Percentiles rank a stretch among this genome's conserved stretches.
Evolutionary conservation across 805 yeast genomes (phyloP).

Genomic region (Pichia scutulata): DNA sequence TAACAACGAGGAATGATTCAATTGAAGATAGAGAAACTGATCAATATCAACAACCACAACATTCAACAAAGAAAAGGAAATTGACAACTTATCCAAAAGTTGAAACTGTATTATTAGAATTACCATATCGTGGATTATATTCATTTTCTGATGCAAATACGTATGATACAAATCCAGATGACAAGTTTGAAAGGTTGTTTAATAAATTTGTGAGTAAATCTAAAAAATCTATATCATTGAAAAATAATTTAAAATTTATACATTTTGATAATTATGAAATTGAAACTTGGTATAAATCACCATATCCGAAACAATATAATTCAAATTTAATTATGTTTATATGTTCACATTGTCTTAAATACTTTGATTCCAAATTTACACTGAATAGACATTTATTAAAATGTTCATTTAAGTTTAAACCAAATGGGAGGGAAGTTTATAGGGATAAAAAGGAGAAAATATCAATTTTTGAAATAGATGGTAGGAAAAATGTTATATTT

Average conservation of each 20-base stretch:
- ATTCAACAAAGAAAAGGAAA: not conserved
- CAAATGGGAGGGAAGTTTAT: conserved; percentile 91
- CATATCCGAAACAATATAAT: conserved; percentile 84
- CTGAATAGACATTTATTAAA: conserved; percentile 65
- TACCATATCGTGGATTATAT: conserved; percentile 64
- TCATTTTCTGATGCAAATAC: conserved; percentile 53
- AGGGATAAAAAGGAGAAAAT: conserved; percentile 49
- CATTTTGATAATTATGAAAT: conserved; percentile 69
- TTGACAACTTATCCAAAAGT: conserved; percentile 15
- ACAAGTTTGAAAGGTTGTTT: conserved; percentile 29
- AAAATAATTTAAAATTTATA: conserved; percentile 9
- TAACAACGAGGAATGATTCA: not conserved
- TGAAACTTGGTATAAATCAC: conserved; percentile 88
- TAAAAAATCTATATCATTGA: conserved; percentile 19
- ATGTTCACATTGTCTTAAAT: conserved; percentile 80
- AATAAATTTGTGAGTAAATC: conserved; percentile 34
- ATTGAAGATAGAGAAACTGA: not conserved
- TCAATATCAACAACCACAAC: not conserved
- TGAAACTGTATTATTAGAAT: conserved; percentile 37
- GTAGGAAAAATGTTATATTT: conserved; percentile 69
- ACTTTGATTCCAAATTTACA: conserved; percentile 61
- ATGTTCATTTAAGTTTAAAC: conserved; percentile 56
- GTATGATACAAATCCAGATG: conserved; percentile 51
- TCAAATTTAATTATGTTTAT: conserved; percentile 55
- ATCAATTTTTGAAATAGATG: conserved; percentile 89